Conservation (phyloP, 192 early-diverging fungal genomes). For the Radiomyces spectabilis region DNA sequence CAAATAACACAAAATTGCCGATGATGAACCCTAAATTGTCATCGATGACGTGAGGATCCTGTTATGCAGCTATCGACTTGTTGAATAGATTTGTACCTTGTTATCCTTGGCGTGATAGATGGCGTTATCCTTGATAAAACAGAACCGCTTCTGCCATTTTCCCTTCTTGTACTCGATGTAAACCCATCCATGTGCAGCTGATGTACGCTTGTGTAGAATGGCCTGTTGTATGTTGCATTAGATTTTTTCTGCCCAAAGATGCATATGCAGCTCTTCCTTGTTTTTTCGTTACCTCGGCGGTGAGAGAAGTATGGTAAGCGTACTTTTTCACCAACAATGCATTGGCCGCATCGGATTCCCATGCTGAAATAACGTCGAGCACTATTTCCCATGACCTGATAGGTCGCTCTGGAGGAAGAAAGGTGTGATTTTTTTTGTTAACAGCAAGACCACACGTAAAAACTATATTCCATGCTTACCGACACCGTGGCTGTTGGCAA, state of each 20-base stretch:
- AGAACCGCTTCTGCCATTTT: slow-evolving; percentile 80
- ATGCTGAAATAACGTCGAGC: slow-evolving; percentile 70
- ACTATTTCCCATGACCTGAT: slow-evolving; percentile 88
- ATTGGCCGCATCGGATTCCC: slow-evolving; percentile 75
- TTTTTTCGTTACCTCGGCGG: slow-evolving; percentile 38
- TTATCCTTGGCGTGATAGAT: slow-evolving; percentile 62
- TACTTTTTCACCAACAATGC: slow-evolving; percentile 74
- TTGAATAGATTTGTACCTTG: slow-evolving; percentile 42
- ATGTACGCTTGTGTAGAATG: slow-evolving; percentile 17
- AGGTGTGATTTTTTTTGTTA: slow-evolving; percentile 3
- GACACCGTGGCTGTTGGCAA: slow-evolving; percentile 76
- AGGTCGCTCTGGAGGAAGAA: slow-evolving; percentile 61
- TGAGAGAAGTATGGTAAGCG: slow-evolving; percentile 49
- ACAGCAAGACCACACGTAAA: slow-evolving; percentile 5
- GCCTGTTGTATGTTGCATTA: slow-evolving; percentile 1
- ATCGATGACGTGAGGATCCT: slow-evolving; percentile 11
- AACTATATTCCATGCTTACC: slow-evolving; percentile 26
- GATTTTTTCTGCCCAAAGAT: slow-evolving; percentile 25
- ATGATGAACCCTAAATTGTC: slow-evolving; percentile 28
- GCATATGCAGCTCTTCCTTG: slow-evolving; percentile 12
- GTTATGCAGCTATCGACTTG: slow-evolving; percentile 16
- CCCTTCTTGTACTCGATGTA: slow-evolving; percentile 68
- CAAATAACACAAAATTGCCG: slow-evolving; percentile 45
- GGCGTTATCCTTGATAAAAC: slow-evolving; percentile 55
- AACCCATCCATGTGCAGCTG: slow-evolving; percentile 48